A percentile compares a stretch with the other conserved stretches of the same genome.
These are phyloP conservation scores for Globisporangium parvum DNA, from an alignment of 352 stramenopile species.

Conservation along the genomic window DNA sequence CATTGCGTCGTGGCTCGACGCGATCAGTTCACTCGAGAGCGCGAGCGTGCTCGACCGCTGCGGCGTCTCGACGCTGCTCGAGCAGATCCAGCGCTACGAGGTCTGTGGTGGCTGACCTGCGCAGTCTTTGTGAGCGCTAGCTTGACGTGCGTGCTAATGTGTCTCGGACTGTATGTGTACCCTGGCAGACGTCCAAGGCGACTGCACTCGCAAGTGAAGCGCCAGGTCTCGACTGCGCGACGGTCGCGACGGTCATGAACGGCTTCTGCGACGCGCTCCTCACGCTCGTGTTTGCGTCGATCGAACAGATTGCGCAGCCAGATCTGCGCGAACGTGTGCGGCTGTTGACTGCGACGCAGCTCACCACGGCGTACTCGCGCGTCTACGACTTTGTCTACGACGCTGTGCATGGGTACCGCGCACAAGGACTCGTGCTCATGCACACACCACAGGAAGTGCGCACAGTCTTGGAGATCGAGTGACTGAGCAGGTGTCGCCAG, in stretches of 20 bases:
- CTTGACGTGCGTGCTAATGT: background rate
- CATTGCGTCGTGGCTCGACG: conserved; percentile 27
- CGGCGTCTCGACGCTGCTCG: conserved; percentile 28
- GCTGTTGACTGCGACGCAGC: conserved; percentile 22
- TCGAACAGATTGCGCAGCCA: conserved; percentile 50
- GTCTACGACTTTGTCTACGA: conserved; percentile 60
- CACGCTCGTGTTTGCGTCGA: conserved; percentile 41
- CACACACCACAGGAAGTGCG: conserved; percentile 59
- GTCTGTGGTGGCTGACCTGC: background rate
- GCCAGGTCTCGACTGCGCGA: conserved; percentile 35
- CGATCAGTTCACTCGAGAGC: conserved; percentile 41
- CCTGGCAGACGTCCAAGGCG: too few relatives aligned
- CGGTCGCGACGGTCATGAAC: conserved; percentile 45
- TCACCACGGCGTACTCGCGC: conserved; percentile 42
- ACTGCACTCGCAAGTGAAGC: conserved; percentile 1
- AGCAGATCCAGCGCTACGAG: conserved; percentile 34
- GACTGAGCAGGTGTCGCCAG: background rate
- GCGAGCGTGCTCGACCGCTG: conserved; percentile 42
- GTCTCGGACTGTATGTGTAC: background rate
- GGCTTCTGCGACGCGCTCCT: conserved; percentile 42
- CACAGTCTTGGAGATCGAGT: conserved; percentile 59
- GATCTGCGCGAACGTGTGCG: conserved; percentile 38
- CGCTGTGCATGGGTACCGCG: conserved; percentile 30
- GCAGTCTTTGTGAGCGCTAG: too few relatives aligned
- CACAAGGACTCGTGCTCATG: conserved; percentile 28